These are phyloP conservation scores for Jackrogersella multiformis DNA, from an alignment of 495 filamentous ascomycete genomes.

Conservation along the genomic window DNA sequence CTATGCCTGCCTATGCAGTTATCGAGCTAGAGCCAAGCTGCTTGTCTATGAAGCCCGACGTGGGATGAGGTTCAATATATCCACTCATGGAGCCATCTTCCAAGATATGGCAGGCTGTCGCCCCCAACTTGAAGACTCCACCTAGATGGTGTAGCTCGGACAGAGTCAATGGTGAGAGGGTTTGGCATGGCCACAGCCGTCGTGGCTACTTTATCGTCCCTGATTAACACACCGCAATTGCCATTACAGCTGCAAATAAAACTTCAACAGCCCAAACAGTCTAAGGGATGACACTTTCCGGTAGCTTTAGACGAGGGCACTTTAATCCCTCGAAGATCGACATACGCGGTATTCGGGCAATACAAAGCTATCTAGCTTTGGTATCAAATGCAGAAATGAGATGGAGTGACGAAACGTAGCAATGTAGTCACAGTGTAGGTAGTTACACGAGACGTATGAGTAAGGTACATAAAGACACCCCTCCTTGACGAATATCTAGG, in stretches of 20 bases:
- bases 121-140: slow-evolving; percentile 51
- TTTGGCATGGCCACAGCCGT: slow-evolving; percentile 22
- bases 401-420: slow-evolving; percentile 37
- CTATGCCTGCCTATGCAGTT: background rate
- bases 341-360: slow-evolving; percentile 14
- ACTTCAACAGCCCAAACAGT: slow-evolving; percentile 3
- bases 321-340: slow-evolving; percentile 31
- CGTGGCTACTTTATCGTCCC: slow-evolving; percentile 11
- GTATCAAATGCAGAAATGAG: slow-evolving; percentile 13
- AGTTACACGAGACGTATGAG: slow-evolving; percentile 22
- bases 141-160: slow-evolving; percentile 47
- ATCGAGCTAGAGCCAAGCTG: slow-evolving; percentile 6
- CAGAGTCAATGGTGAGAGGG: slow-evolving; percentile 48
- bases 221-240: slow-evolving; percentile 17
- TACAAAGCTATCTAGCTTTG: slow-evolving; percentile 19
- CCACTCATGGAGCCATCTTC: slow-evolving; percentile 51
- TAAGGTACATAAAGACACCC: slow-evolving; percentile 27
- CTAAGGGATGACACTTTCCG: slow-evolving; percentile 38
- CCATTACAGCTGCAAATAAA: slow-evolving; percentile 4
- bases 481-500: slow-evolving; percentile 30
- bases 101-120: slow-evolving; percentile 55
- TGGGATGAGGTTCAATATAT: slow-evolving; percentile 24
- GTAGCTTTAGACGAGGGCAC: slow-evolving; percentile 29
- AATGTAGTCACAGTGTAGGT: slow-evolving; percentile 17
- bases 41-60: slow-evolving; percentile 15